Evolutionary conservation across 768 basidiomycete genomes (phyloP), one percentile per base, ranked within the genome.

Genomic region (Scleroderma citrinum): DNA sequence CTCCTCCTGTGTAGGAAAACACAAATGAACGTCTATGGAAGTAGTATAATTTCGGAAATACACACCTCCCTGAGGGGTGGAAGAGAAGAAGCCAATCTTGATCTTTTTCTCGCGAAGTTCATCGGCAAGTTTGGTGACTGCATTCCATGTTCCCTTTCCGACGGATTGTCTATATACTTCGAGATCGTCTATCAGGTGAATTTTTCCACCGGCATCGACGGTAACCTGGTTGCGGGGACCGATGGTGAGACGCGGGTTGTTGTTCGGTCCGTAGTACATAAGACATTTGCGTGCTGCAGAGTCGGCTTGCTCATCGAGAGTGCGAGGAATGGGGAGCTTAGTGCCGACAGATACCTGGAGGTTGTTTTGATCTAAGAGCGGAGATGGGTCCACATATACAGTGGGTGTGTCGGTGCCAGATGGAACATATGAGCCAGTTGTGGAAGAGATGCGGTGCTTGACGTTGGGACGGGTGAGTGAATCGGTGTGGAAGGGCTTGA

Each of bases 41-140:
- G 50, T 8, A 12, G 7, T 45, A 17, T 31, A 36, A 44, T 45
- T 41, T 46, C 23, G 24, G 51, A 24, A 44, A 53, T 35, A 44
- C 77, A 60, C 68, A 86, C 87, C 83, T 75, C 93, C 93, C 71
- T 95, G 92, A 11, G 93, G 93, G 6, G 94, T 97, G 10, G 91
- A 92, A 24, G 88, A 92, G 71, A 95, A 95, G 78, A 95, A 95
- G 20, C 85, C 86, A 55, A 95, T 88, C 68, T 88, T 91, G 63
- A 90, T 72, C 54, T 92, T 86, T 70, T 87, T 90, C 66, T 87
- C 82, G 49, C 84, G 82, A 37, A 96, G 76, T 61, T 92, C 91
- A 44, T 87, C 82, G 5, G 88, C 86, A 40, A 92, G 83, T 59
- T 87, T 86, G 63, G 70, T 75, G 51, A 94, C 87, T 0, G 87